A percentile compares a stretch with the other conserved stretches of the same genome.
These are phyloP conservation scores for Eucalyptus cloeziana DNA, from an alignment of 345 rosid species.

Conservation along the genomic window DNA sequence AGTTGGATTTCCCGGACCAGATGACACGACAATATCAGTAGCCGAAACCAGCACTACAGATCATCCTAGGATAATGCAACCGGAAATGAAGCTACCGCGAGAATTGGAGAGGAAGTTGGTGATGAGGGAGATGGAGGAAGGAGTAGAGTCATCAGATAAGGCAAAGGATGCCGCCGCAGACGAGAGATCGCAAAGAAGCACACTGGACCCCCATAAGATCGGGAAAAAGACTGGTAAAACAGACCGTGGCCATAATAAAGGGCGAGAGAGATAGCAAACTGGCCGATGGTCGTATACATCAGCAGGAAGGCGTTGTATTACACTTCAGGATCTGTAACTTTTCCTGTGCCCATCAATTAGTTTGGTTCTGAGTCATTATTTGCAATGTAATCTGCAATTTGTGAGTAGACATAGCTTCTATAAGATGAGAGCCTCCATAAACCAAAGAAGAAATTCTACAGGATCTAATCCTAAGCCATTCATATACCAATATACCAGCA, in stretches of 20 bases:
- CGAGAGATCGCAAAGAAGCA: constrained; percentile 3
- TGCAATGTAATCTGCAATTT: neutral
- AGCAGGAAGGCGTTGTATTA: neutral
- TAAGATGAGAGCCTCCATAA: neutral
- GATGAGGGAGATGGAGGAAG: constrained; percentile 17
- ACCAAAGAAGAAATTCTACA: neutral
- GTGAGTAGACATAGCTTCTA: neutral
- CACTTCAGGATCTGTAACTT: neutral
- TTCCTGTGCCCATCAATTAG: neutral
- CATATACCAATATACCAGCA: neutral
- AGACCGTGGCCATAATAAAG: constrained; percentile 18
- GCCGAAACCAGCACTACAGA: neutral
- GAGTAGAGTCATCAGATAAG: neutral
- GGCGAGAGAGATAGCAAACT: constrained; percentile 15
- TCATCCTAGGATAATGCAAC: constrained; percentile 3
- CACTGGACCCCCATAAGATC: constrained; percentile 8
- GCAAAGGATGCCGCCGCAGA: constrained; percentile 6
- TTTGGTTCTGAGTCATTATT: neutral
- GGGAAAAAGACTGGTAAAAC: constrained; percentile 13
- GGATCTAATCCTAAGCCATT: neutral
- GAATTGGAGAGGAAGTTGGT: constrained; percentile 10
- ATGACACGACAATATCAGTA: neutral
- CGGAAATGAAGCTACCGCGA: neutral
- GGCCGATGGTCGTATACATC: neutral
- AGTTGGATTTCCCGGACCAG: constrained; percentile 6